A percentile compares a stretch with the other conserved stretches of the same genome.
These are phyloP conservation scores for Pyrenochaeta sp. DNA, from an alignment of 2,329 filamentous ascomycete genomes.

Conservation along the genomic window DNA sequence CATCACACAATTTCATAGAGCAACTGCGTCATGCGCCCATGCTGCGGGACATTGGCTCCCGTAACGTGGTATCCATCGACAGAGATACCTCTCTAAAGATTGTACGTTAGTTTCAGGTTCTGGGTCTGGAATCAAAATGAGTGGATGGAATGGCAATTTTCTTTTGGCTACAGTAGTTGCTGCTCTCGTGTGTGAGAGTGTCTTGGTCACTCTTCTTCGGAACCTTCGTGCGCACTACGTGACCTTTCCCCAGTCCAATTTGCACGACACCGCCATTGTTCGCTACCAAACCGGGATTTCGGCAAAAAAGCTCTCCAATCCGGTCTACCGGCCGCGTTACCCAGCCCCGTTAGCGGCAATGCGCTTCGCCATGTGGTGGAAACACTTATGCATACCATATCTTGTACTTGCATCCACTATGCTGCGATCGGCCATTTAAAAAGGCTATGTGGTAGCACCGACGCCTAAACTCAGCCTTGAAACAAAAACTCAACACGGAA, in stretches of 20 bases:
- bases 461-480: neutral
- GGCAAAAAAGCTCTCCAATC: neutral
- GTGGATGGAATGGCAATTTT: no score
- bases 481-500: no score
- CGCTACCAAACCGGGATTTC: neutral
- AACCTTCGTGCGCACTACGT: neutral
- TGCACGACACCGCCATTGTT: neutral
- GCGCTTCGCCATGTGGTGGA: neutral
- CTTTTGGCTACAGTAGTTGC: no score
- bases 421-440: neutral
- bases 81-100: no score
- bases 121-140: no score
- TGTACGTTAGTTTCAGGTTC: no score
- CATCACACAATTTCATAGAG: no score
- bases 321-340: neutral
- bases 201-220: neutral
- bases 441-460: neutral
- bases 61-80: no score
- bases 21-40: no score
- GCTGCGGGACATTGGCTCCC: no score
- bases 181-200: no score
- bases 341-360: neutral
- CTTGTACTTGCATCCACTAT: neutral
- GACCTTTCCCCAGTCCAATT: neutral
- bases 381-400: conserved; percentile 13